Conservation (phyloP, 2,329 filamentous ascomycete species). For the Cryphonectria carpinicola region DNA sequence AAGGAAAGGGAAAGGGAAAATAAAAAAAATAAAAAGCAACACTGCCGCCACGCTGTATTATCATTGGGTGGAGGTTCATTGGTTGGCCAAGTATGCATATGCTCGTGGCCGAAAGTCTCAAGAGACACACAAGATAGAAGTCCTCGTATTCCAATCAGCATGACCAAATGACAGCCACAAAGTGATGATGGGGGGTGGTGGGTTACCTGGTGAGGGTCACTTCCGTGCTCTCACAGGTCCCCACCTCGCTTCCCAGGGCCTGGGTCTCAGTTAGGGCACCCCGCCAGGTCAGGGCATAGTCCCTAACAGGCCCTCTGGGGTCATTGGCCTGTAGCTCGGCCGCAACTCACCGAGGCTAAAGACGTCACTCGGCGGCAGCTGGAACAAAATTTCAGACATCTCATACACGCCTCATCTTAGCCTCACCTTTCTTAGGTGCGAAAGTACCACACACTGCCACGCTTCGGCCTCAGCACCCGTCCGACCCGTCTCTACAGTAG, state of each 20-base stretch:
- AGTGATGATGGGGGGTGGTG: neutral
- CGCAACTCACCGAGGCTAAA: conserved; percentile 3
- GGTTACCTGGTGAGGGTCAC: neutral
- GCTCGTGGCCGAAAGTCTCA: neutral
- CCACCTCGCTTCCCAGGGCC: neutral
- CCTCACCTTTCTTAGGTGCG: neutral
- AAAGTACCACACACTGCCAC: conserved; percentile 1
- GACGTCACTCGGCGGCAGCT: conserved; percentile 11
- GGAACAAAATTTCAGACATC: conserved; percentile 10
- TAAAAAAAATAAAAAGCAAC: neutral
- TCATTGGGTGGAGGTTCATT: neutral
- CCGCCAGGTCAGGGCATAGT: neutral
- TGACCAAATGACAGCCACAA: neutral
- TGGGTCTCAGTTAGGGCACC: neutral
- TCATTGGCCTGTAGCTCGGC: neutral
- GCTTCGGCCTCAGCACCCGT: neutral
- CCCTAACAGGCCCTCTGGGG: neutral
- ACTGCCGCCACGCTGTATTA: neutral
- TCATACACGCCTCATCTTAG: neutral
- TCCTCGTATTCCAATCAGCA: neutral
- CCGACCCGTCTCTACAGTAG: neutral
- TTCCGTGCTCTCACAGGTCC: neutral
- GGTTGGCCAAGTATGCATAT: neutral
- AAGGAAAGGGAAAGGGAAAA: neutral
- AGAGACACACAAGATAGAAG: neutral